phyloP scores from a whole-genome alignment of 2,329 filamentous ascomycete species.

The Ceratocystis alfenasii region DNA sequence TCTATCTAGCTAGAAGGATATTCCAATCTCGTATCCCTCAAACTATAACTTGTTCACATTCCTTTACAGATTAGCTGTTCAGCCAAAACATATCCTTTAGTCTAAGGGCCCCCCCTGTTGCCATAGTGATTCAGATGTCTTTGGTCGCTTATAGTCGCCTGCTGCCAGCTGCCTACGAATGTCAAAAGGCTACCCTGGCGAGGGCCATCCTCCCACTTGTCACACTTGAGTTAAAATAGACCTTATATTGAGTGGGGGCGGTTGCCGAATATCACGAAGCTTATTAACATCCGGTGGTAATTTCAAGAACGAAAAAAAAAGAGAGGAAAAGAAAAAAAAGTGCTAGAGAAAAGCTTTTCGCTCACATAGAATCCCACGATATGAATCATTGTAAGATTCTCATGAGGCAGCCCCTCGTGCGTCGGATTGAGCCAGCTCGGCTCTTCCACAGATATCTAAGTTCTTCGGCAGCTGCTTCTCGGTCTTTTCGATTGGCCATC shows the following conservation, averaged over 20 bases:
- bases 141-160: not conserved
- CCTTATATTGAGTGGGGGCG: not conserved
- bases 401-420: not conserved
- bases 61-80: not conserved
- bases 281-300: too few relatives aligned
- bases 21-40: constrained; percentile 2
- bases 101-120: not conserved
- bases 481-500: constrained; percentile 67
- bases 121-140: not conserved
- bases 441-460: not conserved
- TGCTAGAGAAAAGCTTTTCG: not conserved
- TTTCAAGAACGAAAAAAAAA: too few relatives aligned
- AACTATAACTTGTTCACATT: not conserved
- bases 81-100: not conserved
- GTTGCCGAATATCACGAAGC: not conserved
- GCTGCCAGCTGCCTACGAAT: not conserved
- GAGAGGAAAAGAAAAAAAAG: not conserved
- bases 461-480: constrained; percentile 28
- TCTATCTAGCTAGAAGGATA: not conserved
- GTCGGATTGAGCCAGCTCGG: not conserved
- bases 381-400: not conserved
- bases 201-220: not conserved
- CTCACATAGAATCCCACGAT: not conserved
- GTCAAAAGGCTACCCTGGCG: not conserved
- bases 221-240: not conserved